These are phyloP conservation scores for Grosmannia penicillata DNA, from an alignment of 2,329 filamentous ascomycete species.

Conservation along the genomic window DNA sequence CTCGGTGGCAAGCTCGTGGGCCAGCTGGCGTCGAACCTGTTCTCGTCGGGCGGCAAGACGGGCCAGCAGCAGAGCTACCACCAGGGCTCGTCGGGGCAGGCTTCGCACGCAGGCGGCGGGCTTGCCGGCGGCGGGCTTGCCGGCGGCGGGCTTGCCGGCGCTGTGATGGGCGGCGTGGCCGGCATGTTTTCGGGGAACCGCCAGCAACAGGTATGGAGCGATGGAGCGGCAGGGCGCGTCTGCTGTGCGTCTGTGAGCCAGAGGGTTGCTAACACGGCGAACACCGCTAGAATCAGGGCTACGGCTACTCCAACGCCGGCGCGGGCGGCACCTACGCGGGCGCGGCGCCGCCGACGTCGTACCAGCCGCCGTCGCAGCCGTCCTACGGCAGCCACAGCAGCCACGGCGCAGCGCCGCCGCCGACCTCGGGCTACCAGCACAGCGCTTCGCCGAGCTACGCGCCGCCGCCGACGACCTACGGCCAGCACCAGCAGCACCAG, in stretches of 20 bases:
- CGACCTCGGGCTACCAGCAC: background rate
- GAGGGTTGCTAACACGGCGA: background rate
- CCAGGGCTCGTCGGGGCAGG: constrained; percentile 26
- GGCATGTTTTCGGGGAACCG: constrained; percentile 34
- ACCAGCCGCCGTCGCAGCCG: constrained; percentile 25
- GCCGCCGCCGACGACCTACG: constrained; percentile 2
- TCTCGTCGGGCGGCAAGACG: constrained; percentile 35
- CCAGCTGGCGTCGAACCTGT: constrained; percentile 39
- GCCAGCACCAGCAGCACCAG: constrained; percentile 1
- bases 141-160: constrained; percentile 33
- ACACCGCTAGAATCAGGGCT: constrained; percentile 22
- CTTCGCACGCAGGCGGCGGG: constrained; percentile 24
- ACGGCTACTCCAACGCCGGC: constrained; percentile 45
- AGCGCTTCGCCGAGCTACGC: background rate
- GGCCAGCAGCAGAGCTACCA: constrained; percentile 32
- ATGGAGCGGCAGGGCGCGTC: background rate
- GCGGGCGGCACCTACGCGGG: constrained; percentile 44
- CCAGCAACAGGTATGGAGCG: constrained; percentile 21
- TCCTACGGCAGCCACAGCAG: constrained; percentile 10
- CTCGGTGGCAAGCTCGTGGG: constrained; percentile 38
- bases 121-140: constrained; percentile 34
- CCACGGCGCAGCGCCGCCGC: background rate
- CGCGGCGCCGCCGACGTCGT: constrained; percentile 46
- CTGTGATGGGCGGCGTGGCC: constrained; percentile 39
- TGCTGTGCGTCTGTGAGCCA: no score